These are phyloP conservation scores for Plasmodium vivax DNA, from an alignment of 169 alveolate genomes.

Conservation along the genomic window DNA sequence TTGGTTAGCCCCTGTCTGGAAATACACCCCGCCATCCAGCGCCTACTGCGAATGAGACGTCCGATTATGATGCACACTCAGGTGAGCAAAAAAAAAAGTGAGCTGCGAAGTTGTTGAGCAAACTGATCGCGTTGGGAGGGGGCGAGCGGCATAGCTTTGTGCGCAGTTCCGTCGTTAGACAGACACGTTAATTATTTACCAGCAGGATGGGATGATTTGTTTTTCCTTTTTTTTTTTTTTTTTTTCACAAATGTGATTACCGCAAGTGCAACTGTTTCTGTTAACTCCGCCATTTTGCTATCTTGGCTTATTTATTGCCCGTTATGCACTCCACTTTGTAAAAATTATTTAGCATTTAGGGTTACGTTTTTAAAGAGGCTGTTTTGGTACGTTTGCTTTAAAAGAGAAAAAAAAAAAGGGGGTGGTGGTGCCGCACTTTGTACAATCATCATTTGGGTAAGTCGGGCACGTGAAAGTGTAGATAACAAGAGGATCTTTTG, in stretches of 20 bases:
- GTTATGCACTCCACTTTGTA: not conserved
- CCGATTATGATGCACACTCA: not conserved
- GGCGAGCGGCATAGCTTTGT: not conserved
- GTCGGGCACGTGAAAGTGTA: not conserved
- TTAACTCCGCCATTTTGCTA: not conserved
- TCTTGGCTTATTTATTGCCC: not conserved
- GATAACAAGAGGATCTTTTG: not conserved
- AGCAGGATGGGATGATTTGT: not conserved
- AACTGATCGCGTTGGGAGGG: not conserved
- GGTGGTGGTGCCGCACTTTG: not conserved
- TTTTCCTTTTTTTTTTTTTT: not conserved
- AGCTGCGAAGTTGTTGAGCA: not conserved
- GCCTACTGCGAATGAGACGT: not conserved
- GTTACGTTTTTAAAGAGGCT: not conserved
- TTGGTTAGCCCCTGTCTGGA: not conserved
- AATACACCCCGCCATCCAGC: too few relatives aligned
- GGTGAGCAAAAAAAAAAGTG: not conserved
- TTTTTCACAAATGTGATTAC: not conserved
- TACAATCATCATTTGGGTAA: not conserved
- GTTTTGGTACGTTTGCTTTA: not conserved
- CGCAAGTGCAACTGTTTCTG: not conserved
- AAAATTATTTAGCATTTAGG: conserved; percentile 42
- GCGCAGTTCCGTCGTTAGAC: not conserved
- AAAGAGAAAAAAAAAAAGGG: not conserved
- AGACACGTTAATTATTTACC: not conserved